A percentile compares a stretch with the other conserved stretches of the same genome.
Conservation (phyloP, 1,284 basidiomycete genomes). For the Rhodotorula sp. region DNA sequence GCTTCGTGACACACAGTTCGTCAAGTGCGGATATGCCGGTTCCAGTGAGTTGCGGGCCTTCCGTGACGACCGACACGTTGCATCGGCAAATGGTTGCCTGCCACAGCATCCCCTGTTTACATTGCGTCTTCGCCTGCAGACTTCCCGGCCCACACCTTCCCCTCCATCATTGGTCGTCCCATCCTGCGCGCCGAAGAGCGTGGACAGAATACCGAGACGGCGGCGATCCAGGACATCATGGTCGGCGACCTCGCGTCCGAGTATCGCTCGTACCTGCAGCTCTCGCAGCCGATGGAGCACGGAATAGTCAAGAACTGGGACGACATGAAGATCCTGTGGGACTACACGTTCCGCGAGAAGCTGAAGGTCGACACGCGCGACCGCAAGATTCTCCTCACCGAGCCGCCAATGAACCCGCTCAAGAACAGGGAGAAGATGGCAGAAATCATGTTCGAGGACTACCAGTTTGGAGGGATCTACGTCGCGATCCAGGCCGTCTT, state of each 20-base stretch:
- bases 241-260: constrained; percentile 63
- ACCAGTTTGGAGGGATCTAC: constrained; percentile 93
- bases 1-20: constrained; percentile 62
- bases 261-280: constrained; percentile 91
- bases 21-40: constrained; percentile 97
- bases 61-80: background rate
- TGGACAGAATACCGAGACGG: constrained; percentile 54
- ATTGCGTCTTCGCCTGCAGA: constrained; percentile 51
- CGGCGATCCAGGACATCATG: constrained; percentile 95
- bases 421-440: constrained; percentile 90
- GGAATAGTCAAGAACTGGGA: constrained; percentile 99
- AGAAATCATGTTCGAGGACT: constrained; percentile 99
- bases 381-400: constrained; percentile 88
- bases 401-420: constrained; percentile 99
- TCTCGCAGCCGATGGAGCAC: constrained; percentile 98
- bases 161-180: constrained; percentile 92
- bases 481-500: constrained; percentile 98
- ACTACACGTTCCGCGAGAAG: constrained; percentile 98
- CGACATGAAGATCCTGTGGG: constrained; percentile 97
- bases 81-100: background rate
- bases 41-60: constrained; percentile 56
- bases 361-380: constrained; percentile 83
- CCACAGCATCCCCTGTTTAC: background rate
- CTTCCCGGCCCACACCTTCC: constrained; percentile 98
- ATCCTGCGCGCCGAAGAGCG: constrained; percentile 97